Percentiles rank a stretch among this genome's conserved stretches.
Conservation (phyloP, 768 basidiomycete genomes). For the Leccinum uliginosum region DNA sequence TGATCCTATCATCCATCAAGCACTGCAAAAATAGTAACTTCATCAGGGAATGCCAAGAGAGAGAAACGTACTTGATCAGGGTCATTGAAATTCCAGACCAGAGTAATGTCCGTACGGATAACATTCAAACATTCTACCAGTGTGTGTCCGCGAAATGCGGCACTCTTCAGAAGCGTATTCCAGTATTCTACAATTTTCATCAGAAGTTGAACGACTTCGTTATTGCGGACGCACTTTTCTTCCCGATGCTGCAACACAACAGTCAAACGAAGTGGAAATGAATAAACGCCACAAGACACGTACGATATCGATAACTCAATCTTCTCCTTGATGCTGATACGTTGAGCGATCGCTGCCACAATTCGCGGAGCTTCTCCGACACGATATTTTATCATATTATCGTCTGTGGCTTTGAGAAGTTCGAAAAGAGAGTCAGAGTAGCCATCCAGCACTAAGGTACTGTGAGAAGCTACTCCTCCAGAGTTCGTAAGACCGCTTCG, state of each 20-base stretch:
- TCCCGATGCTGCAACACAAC: constrained; percentile 6
- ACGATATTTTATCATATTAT: constrained; percentile 5
- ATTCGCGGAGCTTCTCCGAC: constrained; percentile 9
- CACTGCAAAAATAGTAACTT: background rate
- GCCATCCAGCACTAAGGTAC: constrained; percentile 2
- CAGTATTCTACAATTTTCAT: constrained; percentile 8
- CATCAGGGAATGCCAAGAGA: background rate
- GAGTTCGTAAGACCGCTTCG: background rate
- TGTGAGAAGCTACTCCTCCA: background rate
- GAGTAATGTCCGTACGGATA: constrained; percentile 10
- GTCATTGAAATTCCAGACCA: constrained; percentile 14
- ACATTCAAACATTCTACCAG: constrained; percentile 10
- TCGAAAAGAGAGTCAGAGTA: constrained; percentile 1
- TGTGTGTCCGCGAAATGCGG: constrained; percentile 5
- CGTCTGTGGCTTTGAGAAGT: background rate
- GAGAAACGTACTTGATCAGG: constrained; percentile 1
- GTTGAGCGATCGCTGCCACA: constrained; percentile 14
- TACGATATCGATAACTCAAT: constrained; percentile 11
- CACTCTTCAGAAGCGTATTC: constrained; percentile 6
- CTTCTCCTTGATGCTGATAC: constrained; percentile 16
- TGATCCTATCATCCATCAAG: constrained; percentile 2
- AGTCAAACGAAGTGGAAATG: background rate
- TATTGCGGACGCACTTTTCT: constrained; percentile 2
- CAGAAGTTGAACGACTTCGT: background rate
- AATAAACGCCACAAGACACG: background rate